Percentiles rank a stretch among this genome's conserved stretches.
These are phyloP conservation scores for Phlyctochytrium bullatum DNA, from an alignment of 192 early-diverging fungal genomes.

Conservation along the genomic window DNA sequence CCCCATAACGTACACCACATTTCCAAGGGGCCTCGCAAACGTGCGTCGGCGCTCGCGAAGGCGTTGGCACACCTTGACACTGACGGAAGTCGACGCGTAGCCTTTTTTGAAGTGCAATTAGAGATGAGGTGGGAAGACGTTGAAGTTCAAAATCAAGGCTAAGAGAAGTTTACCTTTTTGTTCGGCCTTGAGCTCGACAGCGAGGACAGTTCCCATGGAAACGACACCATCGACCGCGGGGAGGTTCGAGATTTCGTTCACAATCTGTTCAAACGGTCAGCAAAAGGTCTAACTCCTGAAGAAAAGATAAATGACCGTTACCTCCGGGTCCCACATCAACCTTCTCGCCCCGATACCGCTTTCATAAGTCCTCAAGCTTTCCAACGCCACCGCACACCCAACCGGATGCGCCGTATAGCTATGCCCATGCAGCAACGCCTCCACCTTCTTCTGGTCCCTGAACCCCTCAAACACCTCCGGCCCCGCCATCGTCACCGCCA, in stretches of 20 bases:
- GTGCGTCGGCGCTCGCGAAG: slow-evolving; percentile 43
- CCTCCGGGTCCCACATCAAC: neutral
- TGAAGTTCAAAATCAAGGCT: slow-evolving; percentile 10
- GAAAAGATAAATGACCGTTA: too few relatives aligned
- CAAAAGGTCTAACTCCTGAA: too few relatives aligned
- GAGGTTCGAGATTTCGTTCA: slow-evolving; percentile 51
- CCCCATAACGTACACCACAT: slow-evolving; percentile 76
- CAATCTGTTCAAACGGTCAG: too few relatives aligned
- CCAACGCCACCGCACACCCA: slow-evolving; percentile 68
- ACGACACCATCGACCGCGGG: slow-evolving; percentile 64
- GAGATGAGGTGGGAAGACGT: neutral
- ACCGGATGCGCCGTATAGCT: slow-evolving; percentile 82
- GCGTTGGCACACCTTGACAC: slow-evolving; percentile 31
- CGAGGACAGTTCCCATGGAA: slow-evolving; percentile 65
- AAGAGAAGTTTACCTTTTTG: slow-evolving; percentile 23
- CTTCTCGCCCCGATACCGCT: neutral
- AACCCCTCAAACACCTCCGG: slow-evolving; percentile 68
- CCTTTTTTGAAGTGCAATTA: too few relatives aligned
- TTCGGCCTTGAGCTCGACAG: slow-evolving; percentile 55
- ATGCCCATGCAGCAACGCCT: slow-evolving; percentile 78
- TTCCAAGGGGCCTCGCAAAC: slow-evolving; percentile 69
- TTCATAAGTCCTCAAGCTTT: slow-evolving; percentile 1
- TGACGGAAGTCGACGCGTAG: slow-evolving; percentile 46
- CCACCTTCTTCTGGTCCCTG: slow-evolving; percentile 56
- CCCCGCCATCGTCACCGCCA: slow-evolving; percentile 66